Conservation (phyloP, 441 rosid genomes). For the Erodium trifolium region DNA sequence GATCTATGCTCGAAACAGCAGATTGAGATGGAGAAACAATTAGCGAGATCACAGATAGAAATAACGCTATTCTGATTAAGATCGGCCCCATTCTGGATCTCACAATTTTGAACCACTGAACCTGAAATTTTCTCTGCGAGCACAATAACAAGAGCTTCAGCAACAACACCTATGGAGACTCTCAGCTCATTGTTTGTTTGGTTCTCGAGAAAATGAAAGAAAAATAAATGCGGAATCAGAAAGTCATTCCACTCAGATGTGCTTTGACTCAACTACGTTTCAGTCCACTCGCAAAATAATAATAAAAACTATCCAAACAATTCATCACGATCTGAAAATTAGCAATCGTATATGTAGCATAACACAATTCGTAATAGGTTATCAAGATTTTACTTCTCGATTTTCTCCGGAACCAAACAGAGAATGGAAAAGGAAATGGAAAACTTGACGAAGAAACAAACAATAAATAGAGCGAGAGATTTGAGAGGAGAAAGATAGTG, state of each 20-base stretch:
- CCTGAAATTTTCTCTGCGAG: constrained; percentile 14
- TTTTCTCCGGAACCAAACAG: constrained; percentile 6
- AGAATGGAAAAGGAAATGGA: not conserved
- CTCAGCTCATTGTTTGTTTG: not conserved
- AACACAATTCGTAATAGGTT: not conserved
- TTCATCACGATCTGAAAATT: not conserved
- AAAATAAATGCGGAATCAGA: not conserved
- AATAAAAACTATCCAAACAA: not conserved
- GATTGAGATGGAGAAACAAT: constrained; percentile 41
- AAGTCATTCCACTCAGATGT: not conserved
- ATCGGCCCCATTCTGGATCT: constrained; percentile 32
- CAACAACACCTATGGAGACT: too few relatives aligned
- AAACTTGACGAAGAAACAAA: constrained; percentile 10
- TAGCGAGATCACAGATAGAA: constrained; percentile 30
- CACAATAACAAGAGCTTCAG: not conserved
- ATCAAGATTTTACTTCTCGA: not conserved
- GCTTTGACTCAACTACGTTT: not conserved
- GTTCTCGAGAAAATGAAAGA: not conserved
- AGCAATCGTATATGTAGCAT: too few relatives aligned
- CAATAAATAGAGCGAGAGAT: not conserved
- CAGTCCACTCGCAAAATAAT: not conserved
- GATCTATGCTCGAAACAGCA: constrained; percentile 86
- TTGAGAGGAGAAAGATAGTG: not conserved
- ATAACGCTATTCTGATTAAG: constrained; percentile 30
- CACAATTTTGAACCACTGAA: not conserved